Evolutionary conservation across 2,329 filamentous ascomycete species (phyloP), one percentile per base, ranked within the genome.

Genomic region (Alternaria ethzedia): DNA sequence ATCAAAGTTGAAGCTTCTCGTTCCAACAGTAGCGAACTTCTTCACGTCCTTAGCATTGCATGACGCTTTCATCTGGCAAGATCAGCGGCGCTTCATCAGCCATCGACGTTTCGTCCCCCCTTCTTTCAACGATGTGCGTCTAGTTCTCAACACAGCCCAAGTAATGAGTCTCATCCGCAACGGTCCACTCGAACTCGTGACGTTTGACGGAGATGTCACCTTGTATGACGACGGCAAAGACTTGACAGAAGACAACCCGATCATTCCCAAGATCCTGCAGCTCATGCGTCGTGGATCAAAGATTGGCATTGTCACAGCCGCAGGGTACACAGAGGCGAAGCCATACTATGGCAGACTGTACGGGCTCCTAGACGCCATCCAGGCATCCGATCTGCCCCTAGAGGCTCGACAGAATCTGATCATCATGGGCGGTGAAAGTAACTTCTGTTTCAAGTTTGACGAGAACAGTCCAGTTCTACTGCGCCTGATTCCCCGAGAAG

Each of bases 151-250:
- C 82, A 96, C 96, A 43, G 94, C 96, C 17, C 96, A 99, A 81
- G 86, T 95, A 64, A 94, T 97, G 90, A 93, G 93, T 43, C 88
- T 98, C n/a, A 91, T 93, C 15, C 88, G 88, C 23, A 83, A 85
- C 47, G 90, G 91, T 21, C 86, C 88, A 5, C 86, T 97, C 9
- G 89, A 96, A 71, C 86, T 99, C 5, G 90, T 97, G 57, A 99
- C 96, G 0, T 99, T 99, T 78, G 96, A 99, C 80, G 96, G 96
- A 80, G 96, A 99, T 81, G 94, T 99, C 54, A 99, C 96, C 1
- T 86, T 99, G 21, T 99, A 99, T 79, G 83, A 85, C 50, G 84
- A 99, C 75, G 96, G 96, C 12, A 86, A 93, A 72, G 92, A 89
- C 67, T 85, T 99, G 9, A 89, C 90, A 58, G 84, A 89, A 0